phyloP scores from a whole-genome alignment of 257 asterid genomes.

The Dorcoceras hygrometricum region DNA sequence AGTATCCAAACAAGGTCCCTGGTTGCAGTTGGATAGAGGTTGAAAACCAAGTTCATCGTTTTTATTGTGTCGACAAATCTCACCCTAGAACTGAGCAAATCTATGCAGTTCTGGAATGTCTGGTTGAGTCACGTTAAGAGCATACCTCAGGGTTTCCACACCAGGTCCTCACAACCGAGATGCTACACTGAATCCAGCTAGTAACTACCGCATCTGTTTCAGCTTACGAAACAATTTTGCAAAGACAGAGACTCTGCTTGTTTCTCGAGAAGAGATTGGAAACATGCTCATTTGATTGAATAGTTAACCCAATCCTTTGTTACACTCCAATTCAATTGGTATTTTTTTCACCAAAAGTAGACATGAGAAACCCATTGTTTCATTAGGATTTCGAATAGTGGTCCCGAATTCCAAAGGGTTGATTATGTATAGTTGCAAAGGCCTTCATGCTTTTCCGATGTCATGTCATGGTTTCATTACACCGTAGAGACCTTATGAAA shows the following conservation, averaged over 20 bases:
- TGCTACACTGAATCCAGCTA: background rate
- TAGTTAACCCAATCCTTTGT: too few species aligned
- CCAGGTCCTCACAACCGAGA: constrained; percentile 15
- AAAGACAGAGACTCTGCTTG: too few species aligned
- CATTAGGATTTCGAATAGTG: too few species aligned
- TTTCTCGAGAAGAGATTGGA: too few species aligned
- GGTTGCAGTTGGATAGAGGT: constrained; percentile 90
- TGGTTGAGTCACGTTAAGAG: constrained; percentile 28
- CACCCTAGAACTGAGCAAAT: constrained; percentile 61
- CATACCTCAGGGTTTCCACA: constrained; percentile 19
- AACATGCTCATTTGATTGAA: too few species aligned
- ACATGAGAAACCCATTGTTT: too few species aligned
- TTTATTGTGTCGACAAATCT: constrained; percentile 57
- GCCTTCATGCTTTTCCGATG: too few species aligned
- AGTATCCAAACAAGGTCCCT: constrained; percentile 44
- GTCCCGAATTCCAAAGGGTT: background rate
- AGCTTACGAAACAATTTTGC: too few species aligned
- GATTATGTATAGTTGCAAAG: background rate
- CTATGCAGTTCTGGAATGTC: constrained; percentile 46
- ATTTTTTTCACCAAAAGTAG: too few species aligned
- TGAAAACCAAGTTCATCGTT: constrained; percentile 50
- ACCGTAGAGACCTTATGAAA: too few species aligned
- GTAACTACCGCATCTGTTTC: too few species aligned
- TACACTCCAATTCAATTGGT: too few species aligned
- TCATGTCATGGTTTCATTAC: background rate